Percentiles rank a stretch among this genome's conserved stretches.
phyloP scores from a whole-genome alignment of 768 basidiomycete species.

The Leccinum variicolor region DNA sequence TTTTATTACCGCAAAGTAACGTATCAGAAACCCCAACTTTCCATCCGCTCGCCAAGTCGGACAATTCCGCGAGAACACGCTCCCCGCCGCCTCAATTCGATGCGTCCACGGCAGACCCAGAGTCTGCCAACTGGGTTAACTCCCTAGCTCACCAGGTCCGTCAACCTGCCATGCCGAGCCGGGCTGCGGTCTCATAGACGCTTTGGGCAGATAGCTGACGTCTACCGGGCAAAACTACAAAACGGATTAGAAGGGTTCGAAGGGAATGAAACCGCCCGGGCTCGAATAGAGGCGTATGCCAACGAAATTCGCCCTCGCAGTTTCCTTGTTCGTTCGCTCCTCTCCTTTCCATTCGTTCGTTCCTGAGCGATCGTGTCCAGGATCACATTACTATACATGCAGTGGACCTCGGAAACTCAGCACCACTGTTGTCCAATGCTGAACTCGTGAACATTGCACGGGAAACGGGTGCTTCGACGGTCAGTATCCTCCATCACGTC shows the following conservation, averaged over 20 bases:
- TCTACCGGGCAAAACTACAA: conserved; percentile 76
- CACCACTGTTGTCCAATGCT: conserved; percentile 74
- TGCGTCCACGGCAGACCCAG: conserved; percentile 35
- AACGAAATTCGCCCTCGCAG: conserved; percentile 71
- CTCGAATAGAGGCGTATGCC: conserved; percentile 74
- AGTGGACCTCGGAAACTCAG: conserved; percentile 76
- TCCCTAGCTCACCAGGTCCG: conserved; percentile 75
- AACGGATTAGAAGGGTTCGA: conserved; percentile 65
- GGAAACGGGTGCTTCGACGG: conserved; percentile 25
- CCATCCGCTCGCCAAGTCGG: conserved; percentile 54
- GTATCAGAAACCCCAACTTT: conserved; percentile 55
- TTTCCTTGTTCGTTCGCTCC: conserved; percentile 52
- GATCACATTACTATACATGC: conserved; percentile 85
- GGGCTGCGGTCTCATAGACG: neutral
- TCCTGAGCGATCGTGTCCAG: conserved; percentile 37
- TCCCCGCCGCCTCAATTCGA: conserved; percentile 16
- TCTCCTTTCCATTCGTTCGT: neutral
- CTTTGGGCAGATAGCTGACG: conserved; percentile 52
- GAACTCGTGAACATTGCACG: conserved; percentile 35
- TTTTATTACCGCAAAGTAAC: conserved; percentile 74
- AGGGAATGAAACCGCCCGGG: conserved; percentile 82
- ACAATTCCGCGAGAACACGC: conserved; percentile 40
- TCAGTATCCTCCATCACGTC: conserved; percentile 17
- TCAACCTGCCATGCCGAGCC: neutral
- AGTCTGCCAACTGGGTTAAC: conserved; percentile 93